A percentile compares a stretch with the other conserved stretches of the same genome.
Evolutionary conservation across 2,329 filamentous ascomycete genomes (phyloP).

Genomic region (Helicocarpus griseus): DNA sequence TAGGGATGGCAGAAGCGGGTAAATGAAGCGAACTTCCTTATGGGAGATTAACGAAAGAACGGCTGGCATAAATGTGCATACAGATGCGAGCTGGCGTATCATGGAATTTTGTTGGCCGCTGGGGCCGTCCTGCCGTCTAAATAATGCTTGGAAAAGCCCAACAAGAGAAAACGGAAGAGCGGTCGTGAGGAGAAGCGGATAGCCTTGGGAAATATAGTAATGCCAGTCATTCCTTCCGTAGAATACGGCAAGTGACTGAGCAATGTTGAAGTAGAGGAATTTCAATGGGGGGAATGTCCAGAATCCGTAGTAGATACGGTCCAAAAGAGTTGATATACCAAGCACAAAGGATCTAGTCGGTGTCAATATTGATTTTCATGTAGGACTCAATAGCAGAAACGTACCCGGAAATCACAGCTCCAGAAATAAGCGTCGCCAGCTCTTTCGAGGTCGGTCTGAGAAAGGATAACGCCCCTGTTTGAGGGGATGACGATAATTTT

Average conservation of each 20-base stretch:
- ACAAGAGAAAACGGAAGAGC: conserved; percentile 64
- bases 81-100: conserved; percentile 47
- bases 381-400: conserved; percentile 8
- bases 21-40: conserved; percentile 96
- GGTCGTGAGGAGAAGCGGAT: conserved; percentile 78
- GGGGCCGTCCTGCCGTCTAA: conserved; percentile 9
- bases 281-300: conserved; percentile 85
- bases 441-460: conserved; percentile 14
- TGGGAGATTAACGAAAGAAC: conserved; percentile 73
- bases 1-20: conserved; percentile 78
- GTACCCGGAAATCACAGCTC: conserved; percentile 52
- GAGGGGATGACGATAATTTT: conserved; percentile 8
- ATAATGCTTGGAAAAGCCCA: conserved; percentile 50
- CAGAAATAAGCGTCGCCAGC: conserved; percentile 45
- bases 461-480: neutral
- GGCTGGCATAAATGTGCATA: conserved; percentile 50
- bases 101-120: conserved; percentile 23
- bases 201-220: conserved; percentile 85
- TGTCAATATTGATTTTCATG: neutral
- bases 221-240: conserved; percentile 86
- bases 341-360: conserved; percentile 40
- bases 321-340: conserved; percentile 54
- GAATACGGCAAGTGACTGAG: conserved; percentile 78
- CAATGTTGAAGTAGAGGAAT: conserved; percentile 85
- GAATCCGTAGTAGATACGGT: conserved; percentile 68